A percentile compares a stretch with the other conserved stretches of the same genome.
These are phyloP conservation scores for Pinus taeda DNA, from an alignment of 75 land plant species.

Conservation along the genomic window DNA sequence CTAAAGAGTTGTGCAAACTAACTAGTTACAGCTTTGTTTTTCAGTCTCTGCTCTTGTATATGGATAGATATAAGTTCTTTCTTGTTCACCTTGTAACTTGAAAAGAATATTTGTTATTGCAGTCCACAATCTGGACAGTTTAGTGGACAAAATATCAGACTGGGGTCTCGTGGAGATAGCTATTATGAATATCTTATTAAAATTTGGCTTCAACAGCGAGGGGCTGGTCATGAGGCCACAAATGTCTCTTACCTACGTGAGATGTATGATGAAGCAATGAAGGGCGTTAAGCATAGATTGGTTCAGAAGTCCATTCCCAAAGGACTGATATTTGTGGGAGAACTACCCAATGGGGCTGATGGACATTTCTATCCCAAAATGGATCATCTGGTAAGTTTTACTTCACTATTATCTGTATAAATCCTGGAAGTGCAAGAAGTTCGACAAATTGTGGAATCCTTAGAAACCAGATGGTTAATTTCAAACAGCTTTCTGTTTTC, in stretches of 20 bases:
- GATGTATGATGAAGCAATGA: constrained; percentile 97
- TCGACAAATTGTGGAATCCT: neutral
- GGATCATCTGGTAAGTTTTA: constrained; percentile 90
- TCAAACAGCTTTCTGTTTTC: neutral
- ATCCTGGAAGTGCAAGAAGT: neutral
- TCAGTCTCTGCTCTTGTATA: neutral
- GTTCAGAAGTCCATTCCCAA: constrained; percentile 80
- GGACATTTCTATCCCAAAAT: constrained; percentile 83
- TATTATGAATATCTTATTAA: constrained; percentile 95
- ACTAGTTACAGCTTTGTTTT: neutral
- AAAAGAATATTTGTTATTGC: constrained; percentile 18
- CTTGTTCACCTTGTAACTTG: neutral
- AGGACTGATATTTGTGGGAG: constrained; percentile 90
- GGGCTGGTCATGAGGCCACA: constrained; percentile 10
- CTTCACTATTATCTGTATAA: neutral
- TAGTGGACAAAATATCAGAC: constrained; percentile 83
- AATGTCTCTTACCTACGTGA: constrained; percentile 59
- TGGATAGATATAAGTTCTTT: neutral
- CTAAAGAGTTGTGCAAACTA: neutral
- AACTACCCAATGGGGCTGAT: constrained; percentile 66
- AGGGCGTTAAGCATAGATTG: constrained; percentile 78
- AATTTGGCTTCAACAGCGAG: constrained; percentile 87
- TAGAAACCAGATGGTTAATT: neutral
- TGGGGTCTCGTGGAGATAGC: constrained; percentile 99
- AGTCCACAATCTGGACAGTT: constrained; percentile 91